Conservation (phyloP, 2,329 filamentous ascomycete species). For the Helicocarpus griseus region DNA sequence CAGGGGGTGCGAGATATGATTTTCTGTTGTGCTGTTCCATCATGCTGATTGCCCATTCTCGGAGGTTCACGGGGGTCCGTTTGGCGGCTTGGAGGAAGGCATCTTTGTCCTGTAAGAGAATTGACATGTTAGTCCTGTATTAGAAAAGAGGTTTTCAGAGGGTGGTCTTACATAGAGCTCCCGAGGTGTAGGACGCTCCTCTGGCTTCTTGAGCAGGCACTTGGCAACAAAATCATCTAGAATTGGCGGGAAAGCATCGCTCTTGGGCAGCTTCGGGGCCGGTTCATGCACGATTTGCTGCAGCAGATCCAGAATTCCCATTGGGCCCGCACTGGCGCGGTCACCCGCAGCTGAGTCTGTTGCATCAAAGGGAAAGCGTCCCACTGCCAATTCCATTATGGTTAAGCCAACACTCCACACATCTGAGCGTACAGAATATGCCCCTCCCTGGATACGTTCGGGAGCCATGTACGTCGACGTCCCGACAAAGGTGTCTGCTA, state of each 20-base stretch:
- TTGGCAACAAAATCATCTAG: conserved; percentile 96
- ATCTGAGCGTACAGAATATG: conserved; percentile 96
- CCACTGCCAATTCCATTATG: conserved; percentile 95
- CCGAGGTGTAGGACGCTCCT: conserved; percentile 80
- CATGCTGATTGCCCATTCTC: conserved; percentile 86
- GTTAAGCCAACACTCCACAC: conserved; percentile 96
- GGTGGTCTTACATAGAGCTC: conserved; percentile 70
- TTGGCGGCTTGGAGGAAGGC: conserved; percentile 94
- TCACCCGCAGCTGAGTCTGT: conserved; percentile 68
- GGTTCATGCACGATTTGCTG: conserved; percentile 98
- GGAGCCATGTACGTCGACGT: conserved; percentile 99
- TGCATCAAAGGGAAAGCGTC: conserved; percentile 85
- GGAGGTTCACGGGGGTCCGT: conserved; percentile 85
- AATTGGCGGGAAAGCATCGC: conserved; percentile 90
- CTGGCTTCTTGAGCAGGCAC: conserved; percentile 82
- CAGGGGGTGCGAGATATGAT: conserved; percentile 77
- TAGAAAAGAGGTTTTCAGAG: background rate
- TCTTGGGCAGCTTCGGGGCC: conserved; percentile 86
- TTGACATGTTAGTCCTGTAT: conserved; percentile 16
- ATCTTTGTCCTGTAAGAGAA: conserved; percentile 61
- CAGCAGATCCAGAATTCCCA: conserved; percentile 88
- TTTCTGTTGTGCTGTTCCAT: conserved; percentile 95
- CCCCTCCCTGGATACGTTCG: conserved; percentile 91
- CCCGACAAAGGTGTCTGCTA: conserved; percentile 95
- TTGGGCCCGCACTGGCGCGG: conserved; percentile 60